Conservation (phyloP, 176 grass and related monocot species). For the Carex pumila region DNA sequence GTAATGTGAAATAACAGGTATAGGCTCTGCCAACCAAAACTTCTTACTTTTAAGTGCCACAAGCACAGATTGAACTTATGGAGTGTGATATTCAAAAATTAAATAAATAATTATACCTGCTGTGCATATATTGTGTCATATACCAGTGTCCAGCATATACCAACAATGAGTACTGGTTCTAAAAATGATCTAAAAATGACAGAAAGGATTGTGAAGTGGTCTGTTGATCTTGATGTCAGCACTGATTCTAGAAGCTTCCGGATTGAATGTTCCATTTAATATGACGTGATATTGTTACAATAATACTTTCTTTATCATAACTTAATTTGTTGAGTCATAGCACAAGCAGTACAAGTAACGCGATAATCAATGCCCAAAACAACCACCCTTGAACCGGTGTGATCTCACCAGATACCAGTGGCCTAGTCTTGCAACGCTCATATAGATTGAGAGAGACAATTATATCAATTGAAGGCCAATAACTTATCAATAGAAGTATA, state of each 20-base stretch:
- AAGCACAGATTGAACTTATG: background rate
- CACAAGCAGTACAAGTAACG: background rate
- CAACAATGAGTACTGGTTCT: conserved; percentile 28
- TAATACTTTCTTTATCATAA: background rate
- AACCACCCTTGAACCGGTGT: conserved; percentile 3
- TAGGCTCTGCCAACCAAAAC: background rate
- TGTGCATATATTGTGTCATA: conserved; percentile 62
- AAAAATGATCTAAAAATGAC: background rate
- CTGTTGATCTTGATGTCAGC: too few species aligned
- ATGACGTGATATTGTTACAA: background rate
- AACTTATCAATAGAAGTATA: background rate
- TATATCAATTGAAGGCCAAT: background rate
- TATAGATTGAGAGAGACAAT: background rate
- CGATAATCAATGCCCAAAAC: background rate
- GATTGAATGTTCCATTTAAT: background rate
- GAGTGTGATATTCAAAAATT: background rate
- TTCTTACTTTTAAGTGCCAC: background rate
- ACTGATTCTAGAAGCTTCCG: too few species aligned
- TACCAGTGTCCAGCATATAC: conserved; percentile 50
- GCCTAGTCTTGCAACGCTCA: conserved; percentile 2
- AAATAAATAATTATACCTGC: conserved; percentile 21
- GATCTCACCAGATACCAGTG: background rate
- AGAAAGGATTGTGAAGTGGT: background rate
- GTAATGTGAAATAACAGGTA: background rate
- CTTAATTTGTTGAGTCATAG: conserved; percentile 3